Conservation (phyloP, 2,329 filamentous ascomycete genomes). For the Ramichloridium luteum region DNA sequence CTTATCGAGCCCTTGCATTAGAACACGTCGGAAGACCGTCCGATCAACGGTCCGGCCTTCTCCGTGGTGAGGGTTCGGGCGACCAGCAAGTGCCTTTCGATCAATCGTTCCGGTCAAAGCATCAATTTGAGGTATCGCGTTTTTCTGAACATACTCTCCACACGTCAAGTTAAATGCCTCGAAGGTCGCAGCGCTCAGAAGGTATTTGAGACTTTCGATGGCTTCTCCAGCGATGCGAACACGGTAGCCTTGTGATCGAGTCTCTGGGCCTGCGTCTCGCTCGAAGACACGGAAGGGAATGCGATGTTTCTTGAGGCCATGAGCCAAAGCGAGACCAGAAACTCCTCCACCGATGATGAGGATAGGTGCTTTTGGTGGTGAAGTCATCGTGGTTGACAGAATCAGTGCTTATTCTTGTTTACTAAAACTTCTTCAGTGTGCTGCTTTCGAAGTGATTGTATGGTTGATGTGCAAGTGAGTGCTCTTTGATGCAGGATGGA, state of each 20-base stretch:
- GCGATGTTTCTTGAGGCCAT: slow-evolving; percentile 15
- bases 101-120: slow-evolving; percentile 6
- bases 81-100: not conserved
- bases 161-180: slow-evolving; percentile 5
- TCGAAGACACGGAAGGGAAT: slow-evolving; percentile 17
- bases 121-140: slow-evolving; percentile 7
- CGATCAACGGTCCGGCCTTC: slow-evolving; percentile 13
- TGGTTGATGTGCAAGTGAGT: too few relatives aligned
- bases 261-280: slow-evolving; percentile 9
- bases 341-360: slow-evolving; percentile 20
- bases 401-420: not conserved
- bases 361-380: slow-evolving; percentile 6
- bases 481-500: too few relatives aligned
- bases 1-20: slow-evolving; percentile 11
- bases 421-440: not conserved
- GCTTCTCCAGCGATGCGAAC: slow-evolving; percentile 10
- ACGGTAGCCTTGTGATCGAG: slow-evolving; percentile 15
- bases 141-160: slow-evolving; percentile 3
- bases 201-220: slow-evolving; percentile 7
- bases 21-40: slow-evolving; percentile 10
- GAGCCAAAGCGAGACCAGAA: slow-evolving; percentile 17
- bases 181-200: slow-evolving; percentile 2
- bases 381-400: not conserved
- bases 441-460: too few relatives aligned
- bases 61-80: not conserved